Evolutionary conservation across 306 rosid genomes (phyloP).

Genomic region (Acacia crassicarpa): DNA sequence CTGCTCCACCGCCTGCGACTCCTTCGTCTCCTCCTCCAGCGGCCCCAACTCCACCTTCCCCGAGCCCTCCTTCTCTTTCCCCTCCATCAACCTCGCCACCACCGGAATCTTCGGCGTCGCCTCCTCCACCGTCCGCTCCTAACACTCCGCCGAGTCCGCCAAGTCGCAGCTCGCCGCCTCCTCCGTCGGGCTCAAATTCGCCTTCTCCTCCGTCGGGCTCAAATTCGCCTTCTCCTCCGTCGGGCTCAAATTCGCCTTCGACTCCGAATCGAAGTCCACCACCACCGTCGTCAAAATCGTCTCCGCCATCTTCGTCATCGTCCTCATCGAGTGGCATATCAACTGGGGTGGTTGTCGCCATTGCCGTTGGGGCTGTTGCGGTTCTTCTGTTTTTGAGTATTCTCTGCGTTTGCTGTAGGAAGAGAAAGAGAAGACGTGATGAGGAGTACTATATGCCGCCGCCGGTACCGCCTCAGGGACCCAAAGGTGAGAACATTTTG

Average conservation of each 20-base stretch:
- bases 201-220: constrained; percentile 6
- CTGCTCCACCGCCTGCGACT: constrained; percentile 26
- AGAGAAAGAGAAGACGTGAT: constrained; percentile 3
- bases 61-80: background rate
- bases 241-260: constrained; percentile 23
- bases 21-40: background rate
- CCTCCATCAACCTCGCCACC: background rate
- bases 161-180: constrained; percentile 27
- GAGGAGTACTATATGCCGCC: constrained; percentile 17
- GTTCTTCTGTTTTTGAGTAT: constrained; percentile 1
- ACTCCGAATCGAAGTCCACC: constrained; percentile 35
- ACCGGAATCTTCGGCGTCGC: background rate
- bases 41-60: background rate
- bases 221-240: constrained; percentile 38
- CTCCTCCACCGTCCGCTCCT: background rate
- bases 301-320: background rate
- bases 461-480: constrained; percentile 9
- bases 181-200: constrained; percentile 25
- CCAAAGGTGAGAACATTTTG: background rate
- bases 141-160: constrained; percentile 7
- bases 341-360: constrained; percentile 4
- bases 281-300: constrained; percentile 27
- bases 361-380: constrained; percentile 14
- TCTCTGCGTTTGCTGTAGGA: constrained; percentile 2
- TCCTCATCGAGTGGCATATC: background rate